Evolutionary conservation across 2,329 filamentous ascomycete genomes (phyloP).

Genomic region (Metarhizium anisopliae): DNA sequence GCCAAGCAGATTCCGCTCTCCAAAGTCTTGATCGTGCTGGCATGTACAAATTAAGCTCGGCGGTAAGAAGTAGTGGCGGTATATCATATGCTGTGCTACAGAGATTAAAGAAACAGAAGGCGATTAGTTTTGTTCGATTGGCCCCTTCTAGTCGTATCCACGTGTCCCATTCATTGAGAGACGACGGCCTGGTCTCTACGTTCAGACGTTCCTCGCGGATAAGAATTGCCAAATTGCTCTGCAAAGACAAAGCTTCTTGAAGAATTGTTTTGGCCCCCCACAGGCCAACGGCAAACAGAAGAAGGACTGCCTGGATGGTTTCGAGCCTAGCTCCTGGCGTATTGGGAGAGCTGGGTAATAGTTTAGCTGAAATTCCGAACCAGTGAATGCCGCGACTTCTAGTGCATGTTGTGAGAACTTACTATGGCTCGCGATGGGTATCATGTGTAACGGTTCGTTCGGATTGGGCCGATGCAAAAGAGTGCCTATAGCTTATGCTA

Average conservation of each 20-base stretch:
- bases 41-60: constrained; percentile 46
- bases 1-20: constrained; percentile 47
- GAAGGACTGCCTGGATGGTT: constrained; percentile 54
- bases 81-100: constrained; percentile 55
- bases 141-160: constrained; percentile 50
- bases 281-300: constrained; percentile 51
- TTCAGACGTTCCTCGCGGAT: constrained; percentile 49
- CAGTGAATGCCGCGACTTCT: background rate
- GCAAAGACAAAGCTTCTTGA: constrained; percentile 49
- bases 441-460: constrained; percentile 49
- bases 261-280: constrained; percentile 54
- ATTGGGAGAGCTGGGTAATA: constrained; percentile 41
- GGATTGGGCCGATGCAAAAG: constrained; percentile 48
- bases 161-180: constrained; percentile 44
- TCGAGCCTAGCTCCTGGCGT: constrained; percentile 51
- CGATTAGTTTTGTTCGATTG: constrained; percentile 50
- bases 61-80: constrained; percentile 47
- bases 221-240: constrained; percentile 48
- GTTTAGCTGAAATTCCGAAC: background rate
- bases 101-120: constrained; percentile 54
- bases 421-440: constrained; percentile 51
- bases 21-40: constrained; percentile 48
- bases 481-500: constrained; percentile 47
- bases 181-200: constrained; percentile 36
- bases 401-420: constrained; percentile 21